Conservation (phyloP, 805 yeast genomes). For the Saturnispora serradocipensis region DNA sequence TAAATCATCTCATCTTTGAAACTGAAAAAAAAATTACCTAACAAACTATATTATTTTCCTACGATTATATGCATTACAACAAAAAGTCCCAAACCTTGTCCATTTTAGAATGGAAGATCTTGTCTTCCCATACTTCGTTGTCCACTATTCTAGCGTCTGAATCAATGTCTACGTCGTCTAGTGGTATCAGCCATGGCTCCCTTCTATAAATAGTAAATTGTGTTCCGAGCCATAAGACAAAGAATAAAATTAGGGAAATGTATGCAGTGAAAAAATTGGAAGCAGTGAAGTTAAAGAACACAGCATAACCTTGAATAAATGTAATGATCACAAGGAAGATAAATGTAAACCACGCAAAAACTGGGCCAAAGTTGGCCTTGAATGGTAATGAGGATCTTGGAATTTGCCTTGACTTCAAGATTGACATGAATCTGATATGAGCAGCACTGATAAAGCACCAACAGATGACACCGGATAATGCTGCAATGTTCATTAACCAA, state of each 20-base stretch:
- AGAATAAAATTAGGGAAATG: slow-evolving; percentile 55
- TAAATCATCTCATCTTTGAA: background rate
- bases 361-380: slow-evolving; percentile 64
- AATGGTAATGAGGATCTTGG: slow-evolving; percentile 63
- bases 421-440: slow-evolving; percentile 47
- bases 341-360: slow-evolving; percentile 53
- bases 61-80: slow-evolving; percentile 1
- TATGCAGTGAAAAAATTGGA: slow-evolving; percentile 60
- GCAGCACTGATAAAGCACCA: slow-evolving; percentile 49
- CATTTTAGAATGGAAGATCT: slow-evolving; percentile 11
- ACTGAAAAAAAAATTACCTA: background rate
- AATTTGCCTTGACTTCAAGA: slow-evolving; percentile 42
- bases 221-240: slow-evolving; percentile 40
- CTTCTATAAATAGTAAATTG: slow-evolving; percentile 45
- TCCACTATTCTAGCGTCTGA: slow-evolving; percentile 15
- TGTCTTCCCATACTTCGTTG: slow-evolving; percentile 50
- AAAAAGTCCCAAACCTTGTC: slow-evolving; percentile 14
- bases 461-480: slow-evolving; percentile 52
- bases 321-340: slow-evolving; percentile 45
- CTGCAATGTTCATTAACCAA: slow-evolving; percentile 57
- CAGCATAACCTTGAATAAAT: slow-evolving; percentile 63
- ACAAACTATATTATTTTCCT: background rate
- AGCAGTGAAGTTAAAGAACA: slow-evolving; percentile 49
- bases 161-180: slow-evolving; percentile 47
- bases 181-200: slow-evolving; percentile 35